Base-by-base conservation (phyloP, 768 basidiomycete species). In the Artomyces pyxidatus region DNA sequence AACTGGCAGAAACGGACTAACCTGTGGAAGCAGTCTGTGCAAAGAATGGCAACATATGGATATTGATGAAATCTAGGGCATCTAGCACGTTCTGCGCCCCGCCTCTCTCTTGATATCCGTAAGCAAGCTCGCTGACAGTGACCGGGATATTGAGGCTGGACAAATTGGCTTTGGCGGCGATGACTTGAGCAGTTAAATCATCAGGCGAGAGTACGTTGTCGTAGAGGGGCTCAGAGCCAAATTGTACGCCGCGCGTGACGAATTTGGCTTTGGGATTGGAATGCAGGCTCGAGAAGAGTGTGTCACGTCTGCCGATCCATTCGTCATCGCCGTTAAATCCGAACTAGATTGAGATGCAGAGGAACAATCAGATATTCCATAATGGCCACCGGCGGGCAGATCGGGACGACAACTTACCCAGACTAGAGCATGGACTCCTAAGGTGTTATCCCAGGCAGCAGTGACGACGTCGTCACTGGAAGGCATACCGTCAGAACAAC, bases 11-110 rank as follows among this genome's bases (percentile, higher is more conserved):
- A 32, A 7, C 21, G 45, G 6, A 48, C 68, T 47, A 51, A 79
- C 81, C 77, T 22, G 68, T 79, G 2, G 80, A 79, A 29, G 80
- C 81, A 25, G 70, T 32, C 32, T 68, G 56, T 1, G 75, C 72
- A 61, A 85, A 86, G 66, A 85, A 85, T 2, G 85, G 84, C 27
- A 86, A 64, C 69, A 83, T 84, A 59, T 87, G 85, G 0, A 74
- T 75, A 53, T 85, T 78, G 42, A 87, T 77, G 40, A 72, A 69
- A 57, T 86, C 81, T 7, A 85, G 65, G 0, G 80, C 76, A 48
- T 75, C 65, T 49, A 87, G 65, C 14, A 84, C 75, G 40, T 73
- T 65, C 43, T 72, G 69, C 3, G 78, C 74, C 4, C 80, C 77
- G 32, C 71, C 74, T 10, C 64, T 59, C 48, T 72, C 68, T 53